Evolutionary conservation across 1,284 basidiomycete genomes (phyloP).

Genomic region (Papiliotrema flavescens): DNA sequence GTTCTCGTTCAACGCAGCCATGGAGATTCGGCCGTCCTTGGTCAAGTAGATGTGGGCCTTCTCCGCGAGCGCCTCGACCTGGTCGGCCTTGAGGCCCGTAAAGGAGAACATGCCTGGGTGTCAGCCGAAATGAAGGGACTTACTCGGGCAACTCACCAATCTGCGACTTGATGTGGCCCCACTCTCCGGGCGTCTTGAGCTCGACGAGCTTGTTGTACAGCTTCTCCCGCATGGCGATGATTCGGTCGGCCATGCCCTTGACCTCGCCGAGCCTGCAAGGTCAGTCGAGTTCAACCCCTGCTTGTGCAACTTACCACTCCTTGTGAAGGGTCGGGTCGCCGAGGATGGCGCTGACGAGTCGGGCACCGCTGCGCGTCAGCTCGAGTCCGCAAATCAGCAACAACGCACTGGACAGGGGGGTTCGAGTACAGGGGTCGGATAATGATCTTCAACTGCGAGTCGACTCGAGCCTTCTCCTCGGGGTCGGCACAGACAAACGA

Average conservation of each 20-base stretch:
- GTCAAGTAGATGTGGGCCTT: conserved; percentile 86
- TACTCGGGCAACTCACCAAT: background rate
- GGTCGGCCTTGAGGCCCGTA: conserved; percentile 77
- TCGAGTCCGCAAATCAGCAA: conserved; percentile 3
- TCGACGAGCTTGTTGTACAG: conserved; percentile 77
- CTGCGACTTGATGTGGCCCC: conserved; percentile 90
- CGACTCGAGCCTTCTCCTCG: conserved; percentile 82
- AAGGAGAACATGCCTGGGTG: conserved; percentile 58
- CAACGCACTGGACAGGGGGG: conserved; percentile 72
- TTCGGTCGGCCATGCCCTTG: conserved; percentile 92
- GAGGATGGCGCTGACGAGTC: conserved; percentile 80
- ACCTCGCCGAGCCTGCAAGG: conserved; percentile 65
- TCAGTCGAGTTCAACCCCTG: background rate
- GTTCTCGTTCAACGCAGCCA: conserved; percentile 86
- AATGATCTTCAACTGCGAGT: conserved; percentile 92
- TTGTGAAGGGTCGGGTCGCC: conserved; percentile 69
- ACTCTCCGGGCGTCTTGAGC: conserved; percentile 85
- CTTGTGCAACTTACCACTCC: conserved; percentile 61
- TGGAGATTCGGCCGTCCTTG: conserved; percentile 76
- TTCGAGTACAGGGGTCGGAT: conserved; percentile 99
- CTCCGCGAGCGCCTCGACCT: conserved; percentile 82
- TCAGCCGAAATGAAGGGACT: background rate
- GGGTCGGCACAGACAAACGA: conserved; percentile 69
- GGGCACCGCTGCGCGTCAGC: conserved; percentile 61
- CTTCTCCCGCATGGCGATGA: conserved; percentile 89